Evolutionary conservation across 139 green algal genomes (phyloP).

Genomic region (Picochlorum sp.): DNA sequence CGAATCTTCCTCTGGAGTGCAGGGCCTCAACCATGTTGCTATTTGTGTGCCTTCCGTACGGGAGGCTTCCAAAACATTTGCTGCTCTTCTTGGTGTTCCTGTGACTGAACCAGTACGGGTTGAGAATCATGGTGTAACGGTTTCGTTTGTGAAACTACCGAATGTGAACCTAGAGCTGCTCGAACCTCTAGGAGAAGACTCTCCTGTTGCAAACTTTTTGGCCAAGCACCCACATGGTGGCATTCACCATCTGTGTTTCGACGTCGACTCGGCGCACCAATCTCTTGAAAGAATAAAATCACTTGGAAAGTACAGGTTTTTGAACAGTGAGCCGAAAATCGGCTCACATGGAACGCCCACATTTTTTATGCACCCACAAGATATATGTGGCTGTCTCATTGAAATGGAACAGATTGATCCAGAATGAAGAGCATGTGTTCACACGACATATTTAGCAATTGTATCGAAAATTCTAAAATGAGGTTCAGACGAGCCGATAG

Average conservation of each 20-base stretch:
- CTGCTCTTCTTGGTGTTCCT: conserved; percentile 35
- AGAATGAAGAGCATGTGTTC: no score
- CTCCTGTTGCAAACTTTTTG: conserved; percentile 47
- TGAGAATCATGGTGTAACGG: conserved; percentile 47
- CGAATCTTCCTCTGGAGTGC: conserved; percentile 8
- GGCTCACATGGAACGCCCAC: conserved; percentile 53
- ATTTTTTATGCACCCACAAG: conserved; percentile 53
- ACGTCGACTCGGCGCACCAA: conserved; percentile 29
- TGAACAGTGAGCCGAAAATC: conserved; percentile 38
- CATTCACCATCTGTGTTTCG: conserved; percentile 59
- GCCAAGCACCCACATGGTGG: conserved; percentile 42
- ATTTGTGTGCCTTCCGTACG: conserved; percentile 49
- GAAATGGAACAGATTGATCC: conserved; percentile 50
- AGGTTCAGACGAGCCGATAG: not conserved
- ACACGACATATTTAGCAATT: not conserved
- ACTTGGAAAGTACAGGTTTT: conserved; percentile 7
- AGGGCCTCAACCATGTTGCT: conserved; percentile 54
- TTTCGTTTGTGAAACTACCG: conserved; percentile 54
- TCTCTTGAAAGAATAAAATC: conserved; percentile 16
- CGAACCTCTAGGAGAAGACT: conserved; percentile 43
- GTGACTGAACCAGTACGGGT: conserved; percentile 46
- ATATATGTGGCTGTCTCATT: conserved; percentile 45
- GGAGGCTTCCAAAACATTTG: conserved; percentile 38
- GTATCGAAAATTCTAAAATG: not conserved
- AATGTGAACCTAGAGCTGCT: conserved; percentile 59